Evolutionary conservation across 2,329 filamentous ascomycete species (phyloP).

Genomic region (Penicillium digitatum): DNA sequence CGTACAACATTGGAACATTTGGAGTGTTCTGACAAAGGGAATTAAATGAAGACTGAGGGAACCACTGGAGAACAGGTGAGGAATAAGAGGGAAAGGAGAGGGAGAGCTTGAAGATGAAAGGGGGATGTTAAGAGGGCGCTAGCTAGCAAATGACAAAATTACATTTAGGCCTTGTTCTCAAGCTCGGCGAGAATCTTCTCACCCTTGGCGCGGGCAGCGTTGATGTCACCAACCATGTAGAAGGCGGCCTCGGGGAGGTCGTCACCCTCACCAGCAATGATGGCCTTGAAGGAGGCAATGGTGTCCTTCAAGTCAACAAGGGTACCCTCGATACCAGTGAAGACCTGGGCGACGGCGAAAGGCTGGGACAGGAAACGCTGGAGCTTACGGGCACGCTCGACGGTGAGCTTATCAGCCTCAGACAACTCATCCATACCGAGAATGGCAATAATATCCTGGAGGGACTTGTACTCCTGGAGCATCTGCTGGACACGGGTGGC

Average conservation of each 20-base stretch:
- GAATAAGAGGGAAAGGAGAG: slow-evolving; percentile 3
- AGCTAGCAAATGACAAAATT: slow-evolving; percentile 40
- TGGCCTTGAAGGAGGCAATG: slow-evolving; percentile 95
- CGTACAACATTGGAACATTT: slow-evolving; percentile 8
- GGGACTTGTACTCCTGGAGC: slow-evolving; percentile 99
- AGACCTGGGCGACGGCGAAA: slow-evolving; percentile 79
- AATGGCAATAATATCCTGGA: slow-evolving; percentile 99
- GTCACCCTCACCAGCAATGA: slow-evolving; percentile 91
- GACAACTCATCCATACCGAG: slow-evolving; percentile 99
- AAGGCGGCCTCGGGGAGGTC: slow-evolving; percentile 87
- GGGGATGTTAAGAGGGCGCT: slow-evolving; percentile 32
- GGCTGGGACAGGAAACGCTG: slow-evolving; percentile 99
- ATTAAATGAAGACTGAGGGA: slow-evolving; percentile 19
- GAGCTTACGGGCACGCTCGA: slow-evolving; percentile 99
- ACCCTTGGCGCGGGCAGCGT: slow-evolving; percentile 90
- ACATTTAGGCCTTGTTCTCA: slow-evolving; percentile 55
- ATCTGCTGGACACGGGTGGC: slow-evolving; percentile 97
- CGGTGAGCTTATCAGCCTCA: slow-evolving; percentile 97
- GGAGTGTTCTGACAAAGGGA: slow-evolving; percentile 26
- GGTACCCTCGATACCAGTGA: slow-evolving; percentile 82
- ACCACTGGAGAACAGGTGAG: slow-evolving; percentile 6
- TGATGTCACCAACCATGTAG: slow-evolving; percentile 99
- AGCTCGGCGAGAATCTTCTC: slow-evolving; percentile 99
- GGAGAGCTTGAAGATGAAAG: slow-evolving; percentile 11
- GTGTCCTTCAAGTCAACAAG: slow-evolving; percentile 99